Evolutionary conservation across 2,329 filamentous ascomycete genomes (phyloP), one percentile per base, ranked within the genome.

Genomic region (Lachnellula occidentalis): DNA sequence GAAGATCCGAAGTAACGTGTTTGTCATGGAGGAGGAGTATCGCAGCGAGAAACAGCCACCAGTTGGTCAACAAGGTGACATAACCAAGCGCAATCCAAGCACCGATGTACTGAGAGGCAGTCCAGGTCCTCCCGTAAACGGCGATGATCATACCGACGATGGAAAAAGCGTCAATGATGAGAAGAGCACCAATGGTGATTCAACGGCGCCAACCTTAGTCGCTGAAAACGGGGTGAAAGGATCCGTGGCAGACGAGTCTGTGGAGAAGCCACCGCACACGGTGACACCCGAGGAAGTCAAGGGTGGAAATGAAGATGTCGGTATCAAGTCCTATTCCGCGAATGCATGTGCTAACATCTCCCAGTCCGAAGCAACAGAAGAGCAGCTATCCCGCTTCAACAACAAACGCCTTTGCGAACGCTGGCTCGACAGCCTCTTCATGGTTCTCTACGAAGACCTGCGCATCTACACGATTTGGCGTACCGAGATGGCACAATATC

Each of bases 11-110:
- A 97, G 92, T 74, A 92, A 92, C 59, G 94, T 99, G 1, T 99
- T 99, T 65, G 94, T 99, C 48, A 99, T 99, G 94, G 94, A 99
- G 70, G 94, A 99, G 67, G 94, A 99, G 71, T 99, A 99, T 69
- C 85, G 94, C 48, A 88, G 86, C 54, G 94, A 97, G 73, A 90
- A 88, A 71, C 85, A 88, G 54, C 83, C 86, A 58, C 71, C 76
- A 22, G 74, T 74, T 17, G 72, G 62, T 39, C 66, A 75, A 48
- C 69, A 74, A 15, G 67, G 71, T 45, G 73, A 72, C 51, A 67
- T 74, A 56, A 71, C 72, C 56, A 67, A 84, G 65, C 82, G 87
- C 45, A 91, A 87, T 69, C 81, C 91, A 48, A 94, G 90, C 74
- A 89, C 86, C 45, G 86, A 91, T 62, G 88, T 85, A 48, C 76